Conservation (phyloP, 1,284 basidiomycete species). For the Pseudozyma pruni region DNA sequence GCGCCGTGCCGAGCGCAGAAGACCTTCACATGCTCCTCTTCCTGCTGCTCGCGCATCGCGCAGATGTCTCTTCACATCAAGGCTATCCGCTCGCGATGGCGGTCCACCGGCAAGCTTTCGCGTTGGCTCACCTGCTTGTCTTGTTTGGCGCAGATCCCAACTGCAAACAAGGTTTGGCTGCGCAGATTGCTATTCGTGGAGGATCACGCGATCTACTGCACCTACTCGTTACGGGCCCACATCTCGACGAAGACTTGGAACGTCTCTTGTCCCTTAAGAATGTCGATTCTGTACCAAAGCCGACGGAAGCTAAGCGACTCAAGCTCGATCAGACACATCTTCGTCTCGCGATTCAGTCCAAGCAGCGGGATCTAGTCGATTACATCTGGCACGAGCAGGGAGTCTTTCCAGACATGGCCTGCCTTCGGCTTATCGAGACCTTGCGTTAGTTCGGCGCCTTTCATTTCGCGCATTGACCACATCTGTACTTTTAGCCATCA, state of each 20-base stretch:
- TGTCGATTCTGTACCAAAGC: too few species aligned
- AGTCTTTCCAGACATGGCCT: constrained; percentile 37
- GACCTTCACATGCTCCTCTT: constrained; percentile 20
- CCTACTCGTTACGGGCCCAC: constrained; percentile 20
- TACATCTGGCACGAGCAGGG: constrained; percentile 35
- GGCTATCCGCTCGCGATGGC: constrained; percentile 46
- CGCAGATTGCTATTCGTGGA: constrained; percentile 37
- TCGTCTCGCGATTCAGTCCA: constrained; percentile 23
- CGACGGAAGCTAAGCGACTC: too few species aligned
- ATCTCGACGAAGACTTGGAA: constrained; percentile 3
- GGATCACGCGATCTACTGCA: constrained; percentile 15
- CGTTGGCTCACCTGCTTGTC: constrained; percentile 28
- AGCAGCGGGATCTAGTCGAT: constrained; percentile 33
- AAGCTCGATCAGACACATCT: constrained; percentile 16
- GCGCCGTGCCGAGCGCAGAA: constrained; percentile 14
- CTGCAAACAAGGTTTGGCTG: constrained; percentile 33
- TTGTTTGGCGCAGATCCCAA: constrained; percentile 26
- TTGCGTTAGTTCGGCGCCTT: too few species aligned
- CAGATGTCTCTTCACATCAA: constrained; percentile 28
- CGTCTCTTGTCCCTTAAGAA: too few species aligned
- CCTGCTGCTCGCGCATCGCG: constrained; percentile 16
- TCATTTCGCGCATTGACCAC: too few species aligned
- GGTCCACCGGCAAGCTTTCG: constrained; percentile 23
- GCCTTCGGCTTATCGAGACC: constrained; percentile 37
- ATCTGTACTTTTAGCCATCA: too few species aligned